Conservation (phyloP, 192 early-diverging fungal species). For the Coemansia sp. region DNA sequence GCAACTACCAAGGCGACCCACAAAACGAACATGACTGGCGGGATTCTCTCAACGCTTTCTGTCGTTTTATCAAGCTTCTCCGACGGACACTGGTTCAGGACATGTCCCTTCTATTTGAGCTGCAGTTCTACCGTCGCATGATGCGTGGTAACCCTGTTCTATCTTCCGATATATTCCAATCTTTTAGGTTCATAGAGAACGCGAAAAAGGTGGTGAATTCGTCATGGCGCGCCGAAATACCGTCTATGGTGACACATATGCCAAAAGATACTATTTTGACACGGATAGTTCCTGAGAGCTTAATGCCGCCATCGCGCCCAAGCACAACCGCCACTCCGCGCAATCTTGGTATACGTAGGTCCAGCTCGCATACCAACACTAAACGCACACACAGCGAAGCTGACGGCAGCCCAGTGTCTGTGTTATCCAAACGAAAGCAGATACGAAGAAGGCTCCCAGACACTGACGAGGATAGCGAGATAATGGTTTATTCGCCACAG, state of each 20-base stretch:
- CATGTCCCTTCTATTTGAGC: conserved; percentile 27
- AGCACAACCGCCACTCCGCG: too few species aligned
- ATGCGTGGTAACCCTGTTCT: conserved; percentile 16
- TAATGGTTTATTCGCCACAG: too few species aligned
- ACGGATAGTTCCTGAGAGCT: background rate
- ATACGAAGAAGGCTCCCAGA: too few species aligned
- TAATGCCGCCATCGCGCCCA: too few species aligned
- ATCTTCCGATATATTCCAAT: conserved; percentile 22
- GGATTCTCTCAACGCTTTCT: conserved; percentile 19
- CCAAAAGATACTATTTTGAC: conserved; percentile 1
- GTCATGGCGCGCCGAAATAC: background rate
- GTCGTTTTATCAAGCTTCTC: conserved; percentile 35
- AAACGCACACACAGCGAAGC: too few species aligned
- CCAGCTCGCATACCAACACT: too few species aligned
- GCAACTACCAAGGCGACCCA: conserved; percentile 1
- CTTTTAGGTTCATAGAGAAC: conserved; percentile 1
- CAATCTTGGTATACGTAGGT: too few species aligned
- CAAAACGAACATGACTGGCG: conserved; percentile 2
- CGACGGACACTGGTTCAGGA: conserved; percentile 36
- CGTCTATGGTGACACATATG: background rate
- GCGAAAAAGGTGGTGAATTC: background rate
- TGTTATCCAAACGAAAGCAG: too few species aligned
- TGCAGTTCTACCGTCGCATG: conserved; percentile 42
- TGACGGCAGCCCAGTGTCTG: too few species aligned
- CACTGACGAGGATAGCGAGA: too few species aligned